Evolutionary conservation across 805 yeast genomes (phyloP).

Genomic region (Blastobotrys peoriensis): DNA sequence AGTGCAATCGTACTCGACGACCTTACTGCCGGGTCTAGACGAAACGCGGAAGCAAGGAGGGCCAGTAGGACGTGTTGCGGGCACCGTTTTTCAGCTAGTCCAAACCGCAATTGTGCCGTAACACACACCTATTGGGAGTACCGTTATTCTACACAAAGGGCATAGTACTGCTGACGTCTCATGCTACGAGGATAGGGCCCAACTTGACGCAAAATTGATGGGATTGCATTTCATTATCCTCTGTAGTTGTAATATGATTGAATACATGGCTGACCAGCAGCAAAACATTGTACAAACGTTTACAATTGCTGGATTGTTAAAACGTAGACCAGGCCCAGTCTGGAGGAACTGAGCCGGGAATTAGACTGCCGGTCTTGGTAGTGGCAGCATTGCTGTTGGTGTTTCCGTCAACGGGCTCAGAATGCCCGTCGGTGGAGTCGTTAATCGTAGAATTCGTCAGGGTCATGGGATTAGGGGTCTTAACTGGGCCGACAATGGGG

Average conservation of each 20-base stretch:
- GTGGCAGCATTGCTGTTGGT: background rate
- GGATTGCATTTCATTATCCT: too few relatives aligned
- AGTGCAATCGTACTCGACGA: constrained; percentile 45
- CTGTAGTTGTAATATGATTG: too few relatives aligned
- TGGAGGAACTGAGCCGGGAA: constrained; percentile 54
- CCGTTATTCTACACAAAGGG: too few relatives aligned
- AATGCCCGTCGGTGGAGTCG: constrained; percentile 2
- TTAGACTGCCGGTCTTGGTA: constrained; percentile 23
- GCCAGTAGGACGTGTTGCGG: constrained; percentile 51
- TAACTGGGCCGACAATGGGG: too few relatives aligned
- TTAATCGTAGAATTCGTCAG: constrained; percentile 10
- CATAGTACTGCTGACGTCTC: too few relatives aligned
- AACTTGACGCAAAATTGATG: too few relatives aligned
- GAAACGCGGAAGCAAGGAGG: constrained; percentile 64
- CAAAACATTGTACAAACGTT: background rate
- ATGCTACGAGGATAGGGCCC: too few relatives aligned
- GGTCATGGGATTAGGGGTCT: too few relatives aligned
- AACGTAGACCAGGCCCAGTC: constrained; percentile 81
- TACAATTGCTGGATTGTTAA: constrained; percentile 23
- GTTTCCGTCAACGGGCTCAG: constrained; percentile 8
- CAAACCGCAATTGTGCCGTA: too few relatives aligned
- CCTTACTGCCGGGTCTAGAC: constrained; percentile 45
- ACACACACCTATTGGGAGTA: too few relatives aligned
- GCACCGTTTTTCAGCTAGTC: constrained; percentile 2
- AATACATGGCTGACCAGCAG: background rate